Percentiles rank a stretch among this genome's conserved stretches.
These are phyloP conservation scores for Lecanoromycetidae sp. DNA, from an alignment of 2,329 filamentous ascomycete species.

Conservation along the genomic window DNA sequence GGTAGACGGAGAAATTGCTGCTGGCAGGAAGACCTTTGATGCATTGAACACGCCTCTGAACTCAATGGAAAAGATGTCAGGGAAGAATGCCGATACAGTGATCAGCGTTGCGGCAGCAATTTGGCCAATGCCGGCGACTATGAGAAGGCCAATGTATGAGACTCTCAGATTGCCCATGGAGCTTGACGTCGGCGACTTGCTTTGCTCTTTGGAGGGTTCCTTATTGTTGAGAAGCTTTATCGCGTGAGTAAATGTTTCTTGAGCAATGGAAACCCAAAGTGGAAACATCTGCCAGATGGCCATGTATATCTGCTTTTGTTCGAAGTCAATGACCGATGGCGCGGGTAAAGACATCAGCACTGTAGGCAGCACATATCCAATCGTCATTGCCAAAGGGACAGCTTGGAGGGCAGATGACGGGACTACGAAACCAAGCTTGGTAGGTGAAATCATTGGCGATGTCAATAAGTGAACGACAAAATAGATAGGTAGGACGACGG, in stretches of 20 bases:
- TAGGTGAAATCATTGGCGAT: slow-evolving; percentile 30
- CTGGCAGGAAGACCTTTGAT: slow-evolving; percentile 29
- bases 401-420: slow-evolving; percentile 25
- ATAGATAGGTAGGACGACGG: slow-evolving; percentile 34
- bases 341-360: slow-evolving; percentile 33
- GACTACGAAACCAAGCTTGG: slow-evolving; percentile 26
- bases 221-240: slow-evolving; percentile 19
- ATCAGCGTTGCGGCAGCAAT: slow-evolving; percentile 32
- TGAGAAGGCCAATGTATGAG: slow-evolving; percentile 33
- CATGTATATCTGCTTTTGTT: slow-evolving; percentile 37
- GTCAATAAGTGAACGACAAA: slow-evolving; percentile 32
- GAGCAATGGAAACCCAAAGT: slow-evolving; percentile 33
- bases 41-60: slow-evolving; percentile 29
- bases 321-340: slow-evolving; percentile 28
- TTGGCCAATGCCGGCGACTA: slow-evolving; percentile 30
- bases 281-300: slow-evolving; percentile 42
- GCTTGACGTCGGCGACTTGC: background rate
- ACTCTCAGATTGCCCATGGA: slow-evolving; percentile 26
- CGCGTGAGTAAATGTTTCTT: slow-evolving; percentile 23
- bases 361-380: slow-evolving; percentile 36
- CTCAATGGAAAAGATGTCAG: slow-evolving; percentile 26
- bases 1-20: slow-evolving; percentile 24
- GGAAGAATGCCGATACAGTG: slow-evolving; percentile 27
- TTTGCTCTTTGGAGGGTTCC: slow-evolving; percentile 5
- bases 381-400: slow-evolving; percentile 31